A percentile compares a stretch with the other conserved stretches of the same genome.
phyloP scores from a whole-genome alignment of 805 yeast genomes.

The Ogataea nonfermentans region DNA sequence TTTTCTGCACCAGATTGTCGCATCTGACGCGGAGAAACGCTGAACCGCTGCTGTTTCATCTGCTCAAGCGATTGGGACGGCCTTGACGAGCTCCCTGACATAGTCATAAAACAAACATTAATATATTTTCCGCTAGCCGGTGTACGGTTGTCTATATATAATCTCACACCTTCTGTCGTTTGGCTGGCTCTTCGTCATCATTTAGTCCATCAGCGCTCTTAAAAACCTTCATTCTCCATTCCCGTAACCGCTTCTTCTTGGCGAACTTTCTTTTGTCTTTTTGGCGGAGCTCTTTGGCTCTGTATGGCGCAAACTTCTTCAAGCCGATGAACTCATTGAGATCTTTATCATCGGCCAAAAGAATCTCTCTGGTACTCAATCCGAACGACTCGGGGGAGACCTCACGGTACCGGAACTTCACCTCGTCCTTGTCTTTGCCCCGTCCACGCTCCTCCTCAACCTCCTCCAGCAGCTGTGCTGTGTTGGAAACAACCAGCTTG shows the following conservation, averaged over 20 bases:
- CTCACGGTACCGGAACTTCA: constrained; percentile 81
- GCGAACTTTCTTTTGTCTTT: constrained; percentile 84
- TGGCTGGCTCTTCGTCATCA: constrained; percentile 27
- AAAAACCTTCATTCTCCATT: constrained; percentile 88
- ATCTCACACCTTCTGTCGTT: not conserved
- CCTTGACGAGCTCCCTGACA: not conserved
- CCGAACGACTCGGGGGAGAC: constrained; percentile 96
- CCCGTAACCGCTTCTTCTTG: constrained; percentile 76
- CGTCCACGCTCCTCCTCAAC: constrained; percentile 67
- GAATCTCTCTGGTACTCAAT: constrained; percentile 77
- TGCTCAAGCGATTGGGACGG: constrained; percentile 1
- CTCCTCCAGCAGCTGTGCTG: constrained; percentile 63
- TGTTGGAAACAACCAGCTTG: constrained; percentile 72
- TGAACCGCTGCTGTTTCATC: constrained; percentile 12
- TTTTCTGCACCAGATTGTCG: not conserved
- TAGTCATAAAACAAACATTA: not conserved
- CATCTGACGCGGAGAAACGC: constrained; percentile 6
- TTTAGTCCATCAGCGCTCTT: constrained; percentile 52
- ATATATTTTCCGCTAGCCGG: not conserved
- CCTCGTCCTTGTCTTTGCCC: constrained; percentile 43
- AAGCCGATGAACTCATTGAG: constrained; percentile 83
- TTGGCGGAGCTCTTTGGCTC: constrained; percentile 65
- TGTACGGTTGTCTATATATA: not conserved
- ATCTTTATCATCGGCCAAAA: constrained; percentile 84
- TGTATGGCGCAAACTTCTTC: constrained; percentile 91